Base-by-base conservation (phyloP, 2,329 filamentous ascomycete species). In the Fusarium pseudograminearum region DNA sequence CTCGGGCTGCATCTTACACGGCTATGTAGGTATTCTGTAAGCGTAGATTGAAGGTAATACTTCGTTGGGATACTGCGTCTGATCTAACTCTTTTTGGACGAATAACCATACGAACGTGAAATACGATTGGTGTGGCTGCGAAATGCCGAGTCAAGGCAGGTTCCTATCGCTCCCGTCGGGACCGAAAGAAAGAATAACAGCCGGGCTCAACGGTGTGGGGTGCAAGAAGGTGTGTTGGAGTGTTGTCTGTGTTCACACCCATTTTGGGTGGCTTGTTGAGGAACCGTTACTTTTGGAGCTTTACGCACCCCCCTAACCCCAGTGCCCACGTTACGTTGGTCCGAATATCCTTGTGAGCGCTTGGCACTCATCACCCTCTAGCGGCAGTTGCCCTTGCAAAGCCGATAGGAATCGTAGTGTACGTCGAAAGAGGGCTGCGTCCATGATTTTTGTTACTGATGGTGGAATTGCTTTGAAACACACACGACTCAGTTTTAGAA, bases 81-180 rank as follows among this genome's bases (percentile, higher is more conserved):
- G 30, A 36, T 44, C 55, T 40, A 56, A 57, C 47, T 65, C 11
- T 30, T 57, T 41, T 61, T 45, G 59, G 56, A 24, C 44, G 20
- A 33, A 58, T 60, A 61, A 64, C 46, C 26, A 30, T 40, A 47
- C 22, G 33, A 44, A n/a, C 14, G 26, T 48, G 28, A 40, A 56
- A 34, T 58, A 42, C 65, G 52, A 74, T 74, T 74, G 70, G 72
- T 45, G 57, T 67, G 48, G 61, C 45, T 61, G 33, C 30, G 51
- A 59, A 52, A 44, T 61, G 41, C 53, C 69, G 73, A 74, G 71
- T 74, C 69, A 73, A 67, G 63, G 50, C 47, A 65, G 52, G 57
- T 64, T 57, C 52, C 54, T 52, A 58, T 64, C 56, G 65, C 47
- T 75, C 73, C 73, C 73, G 73, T 73, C 73, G 73, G 73, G 73